Percentiles rank a stretch among this genome's conserved stretches.
Evolutionary conservation across 768 basidiomycete genomes (phyloP).

Genomic region (Podaxis pistillaris): DNA sequence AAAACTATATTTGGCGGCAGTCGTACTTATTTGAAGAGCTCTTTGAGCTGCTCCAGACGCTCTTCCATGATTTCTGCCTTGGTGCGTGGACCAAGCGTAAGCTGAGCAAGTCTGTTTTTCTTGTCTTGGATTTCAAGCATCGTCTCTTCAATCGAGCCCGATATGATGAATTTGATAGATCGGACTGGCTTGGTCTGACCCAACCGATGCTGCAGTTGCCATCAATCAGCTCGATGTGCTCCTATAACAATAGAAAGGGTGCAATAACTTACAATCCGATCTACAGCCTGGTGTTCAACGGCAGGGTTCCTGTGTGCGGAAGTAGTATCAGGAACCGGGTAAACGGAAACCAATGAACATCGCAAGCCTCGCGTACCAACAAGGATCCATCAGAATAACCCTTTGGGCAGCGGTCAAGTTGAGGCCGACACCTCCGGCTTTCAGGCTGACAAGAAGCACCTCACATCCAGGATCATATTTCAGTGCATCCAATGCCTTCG

Average conservation of each 20-base stretch:
- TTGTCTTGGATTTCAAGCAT: slow-evolving; percentile 92
- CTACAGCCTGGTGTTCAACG: slow-evolving; percentile 96
- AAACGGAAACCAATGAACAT: neutral
- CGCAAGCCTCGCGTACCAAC: slow-evolving; percentile 57
- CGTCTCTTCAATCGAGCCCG: slow-evolving; percentile 90
- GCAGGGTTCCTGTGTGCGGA: slow-evolving; percentile 77
- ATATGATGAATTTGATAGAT: slow-evolving; percentile 91
- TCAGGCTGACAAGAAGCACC: slow-evolving; percentile 91
- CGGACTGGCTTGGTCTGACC: slow-evolving; percentile 92
- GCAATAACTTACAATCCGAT: slow-evolving; percentile 79
- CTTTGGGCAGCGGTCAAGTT: slow-evolving; percentile 94
- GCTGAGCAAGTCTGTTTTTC: slow-evolving; percentile 92
- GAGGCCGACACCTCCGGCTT: slow-evolving; percentile 95
- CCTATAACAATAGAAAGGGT: neutral
- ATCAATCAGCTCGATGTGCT: slow-evolving; percentile 2
- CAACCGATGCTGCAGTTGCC: slow-evolving; percentile 73
- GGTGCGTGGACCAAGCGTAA: slow-evolving; percentile 86
- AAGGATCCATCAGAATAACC: slow-evolving; percentile 96
- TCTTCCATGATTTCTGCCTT: slow-evolving; percentile 86
- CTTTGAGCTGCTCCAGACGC: slow-evolving; percentile 83
- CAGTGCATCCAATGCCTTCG: slow-evolving; percentile 87
- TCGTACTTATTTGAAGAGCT: slow-evolving; percentile 53
- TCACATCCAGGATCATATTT: slow-evolving; percentile 90
- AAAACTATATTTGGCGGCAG: slow-evolving; percentile 16
- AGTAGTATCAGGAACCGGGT: slow-evolving; percentile 8